phyloP scores from a whole-genome alignment of 495 filamentous ascomycete species.

The Chaetomium fimeti region DNA sequence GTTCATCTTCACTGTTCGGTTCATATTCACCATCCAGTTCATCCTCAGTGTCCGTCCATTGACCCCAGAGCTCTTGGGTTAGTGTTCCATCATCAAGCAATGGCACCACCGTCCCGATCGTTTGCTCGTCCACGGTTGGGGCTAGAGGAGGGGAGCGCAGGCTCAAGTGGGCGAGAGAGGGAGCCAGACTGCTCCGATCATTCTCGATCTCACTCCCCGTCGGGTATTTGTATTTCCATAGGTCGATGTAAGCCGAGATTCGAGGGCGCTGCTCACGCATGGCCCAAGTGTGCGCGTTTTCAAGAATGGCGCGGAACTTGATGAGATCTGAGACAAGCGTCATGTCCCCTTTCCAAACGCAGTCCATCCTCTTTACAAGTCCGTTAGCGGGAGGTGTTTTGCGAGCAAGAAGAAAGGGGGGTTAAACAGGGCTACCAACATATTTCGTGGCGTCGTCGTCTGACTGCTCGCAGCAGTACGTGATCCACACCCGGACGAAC shows the following conservation, averaged over 20 bases:
- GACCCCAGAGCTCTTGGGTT: no score
- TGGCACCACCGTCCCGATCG: not conserved
- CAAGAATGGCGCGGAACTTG: conserved; percentile 5
- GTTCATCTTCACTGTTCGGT: not conserved
- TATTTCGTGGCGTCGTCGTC: not conserved
- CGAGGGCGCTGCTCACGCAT: conserved; percentile 1
- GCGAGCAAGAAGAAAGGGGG: not conserved
- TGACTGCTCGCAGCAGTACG: not conserved
- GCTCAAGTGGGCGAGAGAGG: not conserved
- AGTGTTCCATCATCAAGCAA: not conserved
- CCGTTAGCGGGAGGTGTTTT: not conserved
- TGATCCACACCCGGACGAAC: conserved; percentile 10
- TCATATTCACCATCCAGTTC: not conserved
- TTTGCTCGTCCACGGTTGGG: not conserved
- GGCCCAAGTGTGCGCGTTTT: not conserved
- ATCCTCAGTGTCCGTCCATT: not conserved
- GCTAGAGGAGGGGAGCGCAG: not conserved
- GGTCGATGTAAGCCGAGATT: conserved; percentile 15
- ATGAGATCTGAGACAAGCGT: conserved; percentile 13
- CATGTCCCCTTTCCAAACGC: conserved; percentile 17
- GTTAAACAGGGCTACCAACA: not conserved
- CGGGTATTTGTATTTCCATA: conserved; percentile 6
- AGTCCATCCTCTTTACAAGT: not conserved
- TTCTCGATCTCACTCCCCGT: not conserved
- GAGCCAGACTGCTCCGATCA: not conserved